A percentile compares a stretch with the other conserved stretches of the same genome.
These are phyloP conservation scores for Phytomonas sp. DNA, from an alignment of 208 protist genomes.

Conservation along the genomic window DNA sequence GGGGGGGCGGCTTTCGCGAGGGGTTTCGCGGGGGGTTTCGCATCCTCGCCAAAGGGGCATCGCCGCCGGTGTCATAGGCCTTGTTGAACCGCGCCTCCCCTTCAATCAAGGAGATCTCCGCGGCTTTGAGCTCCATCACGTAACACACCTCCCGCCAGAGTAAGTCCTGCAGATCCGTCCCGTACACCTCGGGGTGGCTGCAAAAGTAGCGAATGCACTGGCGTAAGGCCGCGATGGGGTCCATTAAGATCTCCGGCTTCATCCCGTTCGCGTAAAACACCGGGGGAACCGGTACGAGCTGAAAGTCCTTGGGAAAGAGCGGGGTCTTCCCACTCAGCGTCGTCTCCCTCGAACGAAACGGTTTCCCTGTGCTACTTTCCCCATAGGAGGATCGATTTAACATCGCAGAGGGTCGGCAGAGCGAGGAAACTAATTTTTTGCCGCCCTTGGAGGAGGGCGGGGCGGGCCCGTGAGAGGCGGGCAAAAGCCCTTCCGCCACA, in stretches of 20 bases:
- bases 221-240: slow-evolving; percentile 63
- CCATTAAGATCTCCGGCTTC: slow-evolving; percentile 34
- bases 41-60: slow-evolving; percentile 1
- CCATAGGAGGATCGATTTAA: no score
- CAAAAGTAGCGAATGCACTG: slow-evolving; percentile 70
- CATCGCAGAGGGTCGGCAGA: no score
- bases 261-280: neutral
- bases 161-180: slow-evolving; percentile 50
- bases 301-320: no score
- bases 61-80: slow-evolving; percentile 10
- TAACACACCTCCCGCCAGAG: slow-evolving; percentile 65
- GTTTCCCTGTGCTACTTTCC: no score
- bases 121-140: slow-evolving; percentile 71
- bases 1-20: no score
- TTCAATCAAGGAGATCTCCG: slow-evolving; percentile 44
- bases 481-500: no score
- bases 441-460: no score
- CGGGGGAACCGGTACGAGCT: neutral
- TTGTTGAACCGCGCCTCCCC: slow-evolving; percentile 15
- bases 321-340: no score
- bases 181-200: slow-evolving; percentile 73
- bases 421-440: no score
- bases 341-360: no score
- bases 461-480: no score
- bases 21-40: no score